Evolutionary conservation across 306 rosid genomes (phyloP).

Genomic region (Prunus padus): DNA sequence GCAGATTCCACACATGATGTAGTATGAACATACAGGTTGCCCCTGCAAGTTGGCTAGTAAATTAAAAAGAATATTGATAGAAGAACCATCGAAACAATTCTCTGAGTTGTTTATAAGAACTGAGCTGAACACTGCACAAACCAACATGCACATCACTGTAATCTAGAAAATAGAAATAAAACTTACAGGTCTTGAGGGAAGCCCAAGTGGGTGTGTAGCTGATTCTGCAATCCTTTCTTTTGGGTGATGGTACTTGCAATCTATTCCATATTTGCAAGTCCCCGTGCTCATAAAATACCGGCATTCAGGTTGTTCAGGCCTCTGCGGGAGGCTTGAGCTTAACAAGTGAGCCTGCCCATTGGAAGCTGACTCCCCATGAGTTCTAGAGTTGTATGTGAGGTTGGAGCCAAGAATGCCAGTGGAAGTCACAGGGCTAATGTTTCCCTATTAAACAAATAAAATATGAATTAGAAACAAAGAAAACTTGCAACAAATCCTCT

Average conservation of each 20-base stretch:
- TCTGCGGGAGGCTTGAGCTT: constrained; percentile 58
- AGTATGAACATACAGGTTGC: constrained; percentile 71
- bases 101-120: constrained; percentile 6
- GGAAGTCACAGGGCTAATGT: constrained; percentile 51
- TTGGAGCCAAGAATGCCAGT: constrained; percentile 55
- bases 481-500: background rate
- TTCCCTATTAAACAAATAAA: constrained; percentile 54
- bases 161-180: constrained; percentile 16
- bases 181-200: constrained; percentile 93
- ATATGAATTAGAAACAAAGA: constrained; percentile 12
- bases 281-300: constrained; percentile 81
- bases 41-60: constrained; percentile 45
- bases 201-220: constrained; percentile 54
- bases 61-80: background rate
- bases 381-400: constrained; percentile 48
- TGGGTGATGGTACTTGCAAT: constrained; percentile 89
- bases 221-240: constrained; percentile 67
- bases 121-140: background rate
- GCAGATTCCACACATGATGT: constrained; percentile 77
- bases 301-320: constrained; percentile 91
- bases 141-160: constrained; percentile 8
- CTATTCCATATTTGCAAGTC: constrained; percentile 84
- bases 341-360: constrained; percentile 48
- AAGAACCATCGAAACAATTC: background rate
- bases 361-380: constrained; percentile 51